phyloP scores from a whole-genome alignment of 2,329 filamentous ascomycete species.

The Sarocladiaceae sp. region DNA sequence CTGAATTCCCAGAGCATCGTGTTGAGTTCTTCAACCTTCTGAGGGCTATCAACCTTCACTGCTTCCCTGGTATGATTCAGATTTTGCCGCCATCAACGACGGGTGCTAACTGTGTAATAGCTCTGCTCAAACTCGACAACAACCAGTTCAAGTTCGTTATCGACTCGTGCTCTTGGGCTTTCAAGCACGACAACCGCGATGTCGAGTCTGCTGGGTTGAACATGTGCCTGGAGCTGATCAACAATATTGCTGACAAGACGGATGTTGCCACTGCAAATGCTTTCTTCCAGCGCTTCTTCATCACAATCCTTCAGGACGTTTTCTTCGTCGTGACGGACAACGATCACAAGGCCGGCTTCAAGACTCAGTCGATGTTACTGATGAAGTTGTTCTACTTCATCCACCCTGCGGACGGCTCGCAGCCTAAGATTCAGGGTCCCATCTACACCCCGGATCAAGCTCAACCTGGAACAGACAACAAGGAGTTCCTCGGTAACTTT shows the following conservation, averaged over 20 bases:
- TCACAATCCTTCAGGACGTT: slow-evolving; percentile 91
- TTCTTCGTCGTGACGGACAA: slow-evolving; percentile 97
- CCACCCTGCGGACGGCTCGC: slow-evolving; percentile 59
- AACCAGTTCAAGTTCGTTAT: slow-evolving; percentile 99
- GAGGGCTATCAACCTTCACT: slow-evolving; percentile 91
- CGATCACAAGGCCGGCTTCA: slow-evolving; percentile 98
- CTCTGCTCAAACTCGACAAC: slow-evolving; percentile 87
- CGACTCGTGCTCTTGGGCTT: slow-evolving; percentile 99
- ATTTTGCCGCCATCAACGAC: slow-evolving; percentile 8
- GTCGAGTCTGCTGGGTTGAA: slow-evolving; percentile 93
- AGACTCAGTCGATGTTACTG: slow-evolving; percentile 89
- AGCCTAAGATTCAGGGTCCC: slow-evolving; percentile 84
- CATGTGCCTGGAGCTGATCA: slow-evolving; percentile 97
- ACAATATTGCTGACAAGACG: slow-evolving; percentile 92
- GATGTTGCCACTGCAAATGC: slow-evolving; percentile 80
- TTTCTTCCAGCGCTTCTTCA: slow-evolving; percentile 98
- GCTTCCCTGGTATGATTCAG: slow-evolving; percentile 75
- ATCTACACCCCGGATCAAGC: slow-evolving; percentile 85
- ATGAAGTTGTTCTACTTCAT: slow-evolving; percentile 96
- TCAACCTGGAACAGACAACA: slow-evolving; percentile 75
- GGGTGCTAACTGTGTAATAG: no score
- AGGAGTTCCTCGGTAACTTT: slow-evolving; percentile 84
- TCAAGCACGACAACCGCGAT: slow-evolving; percentile 98
- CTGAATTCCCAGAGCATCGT: slow-evolving; percentile 95
- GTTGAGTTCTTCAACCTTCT: slow-evolving; percentile 99